A percentile compares a stretch with the other conserved stretches of the same genome.
These are phyloP conservation scores for Neckera pumila DNA, from an alignment of 225 moss, liverwort and hornwort genomes.

Conservation along the genomic window DNA sequence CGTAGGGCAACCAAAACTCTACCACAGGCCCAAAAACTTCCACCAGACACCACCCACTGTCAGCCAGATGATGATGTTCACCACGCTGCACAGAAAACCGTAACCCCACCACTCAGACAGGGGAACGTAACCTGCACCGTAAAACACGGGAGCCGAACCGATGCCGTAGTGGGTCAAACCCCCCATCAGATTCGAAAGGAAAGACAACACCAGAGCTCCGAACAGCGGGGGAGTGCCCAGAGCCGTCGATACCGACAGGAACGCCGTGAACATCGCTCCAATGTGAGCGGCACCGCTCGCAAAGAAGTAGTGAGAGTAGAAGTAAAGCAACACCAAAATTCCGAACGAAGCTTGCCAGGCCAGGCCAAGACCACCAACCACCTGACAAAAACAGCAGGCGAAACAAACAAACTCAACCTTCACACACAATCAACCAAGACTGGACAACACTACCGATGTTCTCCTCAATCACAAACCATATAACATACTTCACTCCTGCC, in stretches of 20 bases:
- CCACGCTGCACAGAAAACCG: slow-evolving; percentile 8
- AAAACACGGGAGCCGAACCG: slow-evolving; percentile 95
- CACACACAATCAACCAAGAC: not conserved
- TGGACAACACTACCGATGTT: not conserved
- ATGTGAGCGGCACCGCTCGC: slow-evolving; percentile 99
- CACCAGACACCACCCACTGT: slow-evolving; percentile 77
- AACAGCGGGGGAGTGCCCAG: slow-evolving; percentile 91
- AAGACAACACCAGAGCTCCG: slow-evolving; percentile 77
- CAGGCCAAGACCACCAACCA: slow-evolving; percentile 83
- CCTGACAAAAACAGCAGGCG: not conserved
- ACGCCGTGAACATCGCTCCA: slow-evolving; percentile 99
- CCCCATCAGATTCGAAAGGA: slow-evolving; percentile 97
- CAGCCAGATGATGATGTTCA: slow-evolving; percentile 66
- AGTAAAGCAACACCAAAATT: slow-evolving; percentile 81
- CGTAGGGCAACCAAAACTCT: not conserved
- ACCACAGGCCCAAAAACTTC: slow-evolving; percentile 94
- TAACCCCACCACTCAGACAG: not conserved
- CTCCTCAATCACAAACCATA: not conserved
- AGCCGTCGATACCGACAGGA: slow-evolving; percentile 77
- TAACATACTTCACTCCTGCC: not conserved
- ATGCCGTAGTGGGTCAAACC: slow-evolving; percentile 98
- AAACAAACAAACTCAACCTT: not conserved
- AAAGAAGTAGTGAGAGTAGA: slow-evolving; percentile 93
- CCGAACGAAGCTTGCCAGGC: slow-evolving; percentile 97
- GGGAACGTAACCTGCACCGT: slow-evolving; percentile 91